Conservation (phyloP, 768 basidiomycete genomes). For the Russula abietina region DNA sequence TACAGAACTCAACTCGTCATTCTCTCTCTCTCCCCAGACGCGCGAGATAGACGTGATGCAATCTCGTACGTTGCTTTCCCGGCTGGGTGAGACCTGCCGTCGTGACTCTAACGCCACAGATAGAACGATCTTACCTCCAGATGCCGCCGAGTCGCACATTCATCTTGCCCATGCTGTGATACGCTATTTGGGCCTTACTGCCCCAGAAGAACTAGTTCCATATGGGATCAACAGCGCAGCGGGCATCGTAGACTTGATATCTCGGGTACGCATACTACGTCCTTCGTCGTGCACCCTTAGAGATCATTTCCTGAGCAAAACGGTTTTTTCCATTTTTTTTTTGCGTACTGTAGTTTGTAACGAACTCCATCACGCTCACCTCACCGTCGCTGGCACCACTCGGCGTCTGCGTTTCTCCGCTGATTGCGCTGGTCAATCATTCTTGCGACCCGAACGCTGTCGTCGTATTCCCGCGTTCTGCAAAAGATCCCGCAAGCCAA, state of each 20-base stretch:
- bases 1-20: too few relatives aligned
- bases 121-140: conserved; percentile 44
- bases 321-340: conserved; percentile 6
- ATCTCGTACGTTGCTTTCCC: conserved; percentile 54
- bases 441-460: conserved; percentile 85
- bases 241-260: conserved; percentile 65
- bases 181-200: conserved; percentile 57
- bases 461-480: conserved; percentile 75
- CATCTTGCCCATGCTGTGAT: conserved; percentile 71
- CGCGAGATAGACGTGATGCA: conserved; percentile 64
- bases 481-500: conserved; percentile 31
- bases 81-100: neutral
- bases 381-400: conserved; percentile 72
- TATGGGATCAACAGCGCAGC: conserved; percentile 52
- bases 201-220: conserved; percentile 50
- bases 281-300: neutral
- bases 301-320: neutral
- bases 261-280: conserved; percentile 45
- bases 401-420: conserved; percentile 78
- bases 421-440: conserved; percentile 79
- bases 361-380: conserved; percentile 86
- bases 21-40: conserved; percentile 36
- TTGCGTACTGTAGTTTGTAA: conserved; percentile 57
- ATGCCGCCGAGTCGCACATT: conserved; percentile 51
- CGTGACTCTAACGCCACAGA: conserved; percentile 38